Base-by-base conservation (phyloP, 2,329 filamentous ascomycete genomes). In the Arthrocladium fulminans region DNA sequence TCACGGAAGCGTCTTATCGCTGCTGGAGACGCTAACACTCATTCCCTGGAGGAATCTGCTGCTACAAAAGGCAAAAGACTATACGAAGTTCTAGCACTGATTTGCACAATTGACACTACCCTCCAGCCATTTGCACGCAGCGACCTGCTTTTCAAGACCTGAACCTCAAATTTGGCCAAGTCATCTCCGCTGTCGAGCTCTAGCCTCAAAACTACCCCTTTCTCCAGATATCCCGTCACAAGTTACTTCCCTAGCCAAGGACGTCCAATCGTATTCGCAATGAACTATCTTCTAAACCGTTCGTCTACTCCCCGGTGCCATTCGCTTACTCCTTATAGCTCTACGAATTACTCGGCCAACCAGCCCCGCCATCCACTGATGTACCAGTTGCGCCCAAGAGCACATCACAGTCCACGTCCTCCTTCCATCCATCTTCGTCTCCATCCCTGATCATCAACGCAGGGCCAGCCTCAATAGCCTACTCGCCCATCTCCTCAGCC, bases 311-410 rank as follows among this genome's bases (percentile, higher is more conserved):
- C 22, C 12, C 24, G 13, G 25, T 32, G 17, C 27, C 41, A 44
- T 30, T 32, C 13, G 41, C 45, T 48, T 34, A 48, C 38, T 41
- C 45, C 7, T 41, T 42, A 34, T 38, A 48, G 45, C 35, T 48
- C 22, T 48, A 48, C 25, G 45, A 48, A 15, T 30, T 38, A 4
- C 34, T 24, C 19, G 24, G 24, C 3, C 30, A 6, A 15, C 29
- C 43, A 46, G n/a, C 3, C 7, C 15, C 32, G 4, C 15, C 25
- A 27, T 3, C 29, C 8, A 12, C 15, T 15, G 10, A 20, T 10
- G 15, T 30, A 22, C 27, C 9, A 30, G 2, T 30, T 12, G 23
- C 19, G 22, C n/a, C 27, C 3, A 9, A 17, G 19, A 35, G 22
- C 32, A 38, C 8, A 15, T 19, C 32, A 19, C 23, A n/a, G n/a